Evolutionary conservation across 192 early-diverging fungal genomes (phyloP), one percentile per base, ranked within the genome.

Genomic region (Chytriomyces sp.): DNA sequence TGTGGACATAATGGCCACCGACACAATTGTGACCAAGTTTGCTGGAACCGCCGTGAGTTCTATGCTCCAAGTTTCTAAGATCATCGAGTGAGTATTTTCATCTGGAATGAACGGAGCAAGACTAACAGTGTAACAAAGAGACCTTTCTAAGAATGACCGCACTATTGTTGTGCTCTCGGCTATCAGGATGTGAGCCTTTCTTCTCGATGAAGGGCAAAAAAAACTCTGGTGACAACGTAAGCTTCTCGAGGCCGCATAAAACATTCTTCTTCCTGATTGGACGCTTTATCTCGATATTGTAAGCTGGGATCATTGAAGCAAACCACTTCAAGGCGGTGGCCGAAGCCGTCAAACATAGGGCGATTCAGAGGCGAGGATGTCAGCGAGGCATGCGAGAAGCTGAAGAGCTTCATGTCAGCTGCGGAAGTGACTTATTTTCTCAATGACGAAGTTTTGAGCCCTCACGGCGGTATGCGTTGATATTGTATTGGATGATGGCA

Each of bases 101-200:
- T 19, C 44, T 22, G 14, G 44, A 19, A 49, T 22, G 44, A 12
- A 49, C 44, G 1, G 0, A 2, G 1, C 1, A 12, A 19, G 44
- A 1, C 14, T 22, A 44, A 0, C 1, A 19, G 44, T 12, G 44
- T 49, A 0, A 1, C 44, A 1, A 0, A 56, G 59, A 38, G 52
- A 40, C 39, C 57, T 57, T 14, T 7, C 93, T n/a, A 85, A 89
- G 60, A 83, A 85, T 36, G 88, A 92, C 77, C 88, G 90, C 52
- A 87, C 92, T 37, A 85, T 93, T 54, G 92, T 98, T n/a, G 97
- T 99, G 28, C 93, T 96, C 61, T 99, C 97, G 8, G 97, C 97
- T 44, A 88, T 95, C 80, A 93, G 91, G n/a, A n/a, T n/a, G n/a
- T n/a, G n/a, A n/a, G n/a, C n/a, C n/a, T n/a, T n/a, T n/a, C n/a